These are phyloP conservation scores for Zasmidium cellare DNA, from an alignment of 2,329 filamentous ascomycete species.

Conservation along the genomic window DNA sequence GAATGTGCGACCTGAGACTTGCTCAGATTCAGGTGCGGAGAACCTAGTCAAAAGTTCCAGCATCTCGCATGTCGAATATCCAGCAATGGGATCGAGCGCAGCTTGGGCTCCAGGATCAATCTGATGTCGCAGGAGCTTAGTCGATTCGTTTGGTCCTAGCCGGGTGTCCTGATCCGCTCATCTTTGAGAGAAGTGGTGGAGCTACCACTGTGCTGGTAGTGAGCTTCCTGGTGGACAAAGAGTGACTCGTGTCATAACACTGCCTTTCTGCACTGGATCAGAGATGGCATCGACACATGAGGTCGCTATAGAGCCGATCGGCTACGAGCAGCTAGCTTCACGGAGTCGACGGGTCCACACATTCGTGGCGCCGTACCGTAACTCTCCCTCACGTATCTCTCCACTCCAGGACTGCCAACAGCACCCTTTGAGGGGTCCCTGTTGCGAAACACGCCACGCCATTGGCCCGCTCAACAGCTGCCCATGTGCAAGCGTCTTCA, in stretches of 20 bases:
- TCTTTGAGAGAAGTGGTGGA: no score
- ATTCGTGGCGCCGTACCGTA: constrained; percentile 9
- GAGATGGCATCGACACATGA: constrained; percentile 7
- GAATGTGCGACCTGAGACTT: background rate
- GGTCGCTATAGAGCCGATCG: constrained; percentile 7
- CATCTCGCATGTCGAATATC: background rate
- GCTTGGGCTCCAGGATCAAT: background rate
- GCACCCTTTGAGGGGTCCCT: background rate
- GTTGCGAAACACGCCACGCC: background rate
- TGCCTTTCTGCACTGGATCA: constrained; percentile 8
- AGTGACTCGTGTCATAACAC: background rate
- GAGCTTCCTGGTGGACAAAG: background rate
- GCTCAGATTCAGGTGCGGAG: constrained; percentile 19
- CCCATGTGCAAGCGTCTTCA: background rate
- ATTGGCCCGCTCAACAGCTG: background rate
- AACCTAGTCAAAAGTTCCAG: constrained; percentile 14
- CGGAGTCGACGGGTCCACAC: background rate
- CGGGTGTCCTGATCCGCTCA: background rate
- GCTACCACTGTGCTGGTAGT: background rate
- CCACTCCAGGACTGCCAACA: background rate
- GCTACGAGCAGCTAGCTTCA: constrained; percentile 1
- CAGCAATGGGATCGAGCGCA: constrained; percentile 4
- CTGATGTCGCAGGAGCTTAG: background rate
- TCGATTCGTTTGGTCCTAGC: background rate
- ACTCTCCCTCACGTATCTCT: constrained; percentile 5